Percentiles rank a stretch among this genome's conserved stretches.
Evolutionary conservation across 306 rosid species (phyloP).

Genomic region (Fragaria iinumae): DNA sequence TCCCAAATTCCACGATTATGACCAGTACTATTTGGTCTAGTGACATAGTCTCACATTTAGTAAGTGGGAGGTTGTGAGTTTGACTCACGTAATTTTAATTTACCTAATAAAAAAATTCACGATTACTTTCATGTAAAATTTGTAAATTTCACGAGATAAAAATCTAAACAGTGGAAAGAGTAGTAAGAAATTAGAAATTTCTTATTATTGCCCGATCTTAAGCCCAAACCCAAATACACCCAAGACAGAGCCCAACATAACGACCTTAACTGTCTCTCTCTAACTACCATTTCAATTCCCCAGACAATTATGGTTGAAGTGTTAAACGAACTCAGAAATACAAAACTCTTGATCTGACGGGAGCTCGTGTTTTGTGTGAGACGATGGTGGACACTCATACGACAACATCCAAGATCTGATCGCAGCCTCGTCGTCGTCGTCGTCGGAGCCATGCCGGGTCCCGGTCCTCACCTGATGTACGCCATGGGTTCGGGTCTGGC

Average conservation of each 20-base stretch:
- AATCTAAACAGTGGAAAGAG: too few relatives aligned
- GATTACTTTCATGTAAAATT: too few relatives aligned
- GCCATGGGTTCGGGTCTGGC: slow-evolving; percentile 75
- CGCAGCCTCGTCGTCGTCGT: neutral
- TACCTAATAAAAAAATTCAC: too few relatives aligned
- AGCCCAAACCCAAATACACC: neutral
- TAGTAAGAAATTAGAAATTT: too few relatives aligned
- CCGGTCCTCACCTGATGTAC: slow-evolving; percentile 85
- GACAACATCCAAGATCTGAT: neutral
- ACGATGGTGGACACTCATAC: neutral
- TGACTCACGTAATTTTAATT: too few relatives aligned
- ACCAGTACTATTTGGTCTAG: too few relatives aligned
- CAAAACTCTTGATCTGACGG: neutral
- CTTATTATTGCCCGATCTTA: neutral
- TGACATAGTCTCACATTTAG: too few relatives aligned
- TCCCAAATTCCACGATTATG: too few relatives aligned
- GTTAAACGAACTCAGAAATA: neutral
- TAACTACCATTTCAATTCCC: neutral
- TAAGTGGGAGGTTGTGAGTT: too few relatives aligned
- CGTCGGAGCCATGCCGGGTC: slow-evolving; percentile 68
- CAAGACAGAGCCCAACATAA: neutral
- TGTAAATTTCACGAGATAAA: too few relatives aligned
- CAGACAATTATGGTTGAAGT: neutral
- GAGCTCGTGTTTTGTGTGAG: neutral
- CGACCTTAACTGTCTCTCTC: neutral